These are phyloP conservation scores for Grifola frondosa DNA, from an alignment of 1,284 basidiomycete genomes.

Conservation along the genomic window DNA sequence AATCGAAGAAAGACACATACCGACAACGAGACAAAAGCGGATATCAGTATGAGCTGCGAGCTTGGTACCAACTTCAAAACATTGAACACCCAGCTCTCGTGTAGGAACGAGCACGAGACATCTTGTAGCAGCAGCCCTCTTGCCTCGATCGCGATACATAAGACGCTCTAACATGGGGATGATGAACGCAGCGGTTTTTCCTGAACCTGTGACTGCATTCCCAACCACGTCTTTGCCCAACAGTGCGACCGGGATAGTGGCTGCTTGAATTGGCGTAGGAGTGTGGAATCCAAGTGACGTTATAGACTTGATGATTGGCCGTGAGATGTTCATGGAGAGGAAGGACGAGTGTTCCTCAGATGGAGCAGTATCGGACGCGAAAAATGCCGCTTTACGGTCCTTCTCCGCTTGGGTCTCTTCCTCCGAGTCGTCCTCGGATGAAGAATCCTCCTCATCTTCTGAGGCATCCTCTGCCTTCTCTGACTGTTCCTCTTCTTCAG, in stretches of 20 bases:
- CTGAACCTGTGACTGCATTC: constrained; percentile 92
- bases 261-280: constrained; percentile 95
- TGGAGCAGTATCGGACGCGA: constrained; percentile 59
- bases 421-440: constrained; percentile 52
- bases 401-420: constrained; percentile 71
- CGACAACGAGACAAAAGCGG: constrained; percentile 85
- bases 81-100: constrained; percentile 92
- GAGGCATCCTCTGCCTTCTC: constrained; percentile 41
- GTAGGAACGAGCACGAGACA: constrained; percentile 93
- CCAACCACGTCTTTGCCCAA: constrained; percentile 95
- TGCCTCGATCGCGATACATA: constrained; percentile 84
- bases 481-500: constrained; percentile 42
- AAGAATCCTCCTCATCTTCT: constrained; percentile 35
- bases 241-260: constrained; percentile 90
- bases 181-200: constrained; percentile 96
- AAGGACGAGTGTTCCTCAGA: constrained; percentile 65
- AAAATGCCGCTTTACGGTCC: constrained; percentile 84
- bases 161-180: constrained; percentile 93
- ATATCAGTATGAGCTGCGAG: constrained; percentile 88
- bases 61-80: constrained; percentile 87
- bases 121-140: constrained; percentile 85
- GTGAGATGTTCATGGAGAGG: constrained; percentile 84
- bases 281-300: constrained; percentile 78
- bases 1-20: constrained; percentile 42
- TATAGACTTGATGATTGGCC: constrained; percentile 86